Conservation (phyloP, 768 basidiomycete genomes). For the Filobasidium wieringae region DNA sequence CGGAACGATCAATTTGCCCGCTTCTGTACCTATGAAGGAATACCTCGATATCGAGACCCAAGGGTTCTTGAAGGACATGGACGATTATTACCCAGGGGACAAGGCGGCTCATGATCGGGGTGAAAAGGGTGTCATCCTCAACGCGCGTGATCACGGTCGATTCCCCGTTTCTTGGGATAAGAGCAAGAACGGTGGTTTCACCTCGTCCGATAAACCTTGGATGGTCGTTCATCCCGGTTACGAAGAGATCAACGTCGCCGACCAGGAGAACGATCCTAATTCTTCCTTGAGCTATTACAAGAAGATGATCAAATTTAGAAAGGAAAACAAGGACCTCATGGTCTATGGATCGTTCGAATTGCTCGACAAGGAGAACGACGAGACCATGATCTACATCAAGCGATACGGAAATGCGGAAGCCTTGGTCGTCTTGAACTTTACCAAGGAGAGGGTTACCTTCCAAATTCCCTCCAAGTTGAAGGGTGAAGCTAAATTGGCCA, state of each 20-base stretch:
- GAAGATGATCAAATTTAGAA: conserved; percentile 47
- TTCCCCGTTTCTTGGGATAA: conserved; percentile 48
- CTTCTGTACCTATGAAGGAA: conserved; percentile 54
- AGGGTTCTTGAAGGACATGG: conserved; percentile 47
- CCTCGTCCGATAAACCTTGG: conserved; percentile 52
- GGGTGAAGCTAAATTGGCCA: conserved; percentile 7
- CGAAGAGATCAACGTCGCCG: conserved; percentile 48
- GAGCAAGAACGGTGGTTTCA: conserved; percentile 50
- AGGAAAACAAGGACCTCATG: conserved; percentile 45
- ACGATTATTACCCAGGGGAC: conserved; percentile 22
- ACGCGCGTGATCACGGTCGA: conserved; percentile 56
- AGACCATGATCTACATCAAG: conserved; percentile 48
- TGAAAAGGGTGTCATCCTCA: conserved; percentile 40
- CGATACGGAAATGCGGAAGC: conserved; percentile 20
- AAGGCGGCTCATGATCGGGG: conserved; percentile 11
- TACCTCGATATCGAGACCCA: conserved; percentile 38
- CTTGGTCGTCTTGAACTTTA: conserved; percentile 35
- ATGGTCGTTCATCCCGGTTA: conserved; percentile 65
- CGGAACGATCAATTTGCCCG: conserved; percentile 45
- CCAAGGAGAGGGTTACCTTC: conserved; percentile 8
- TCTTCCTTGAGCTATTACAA: conserved; percentile 57
- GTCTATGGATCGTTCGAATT: conserved; percentile 56
- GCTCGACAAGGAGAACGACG: conserved; percentile 43
- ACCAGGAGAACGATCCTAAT: conserved; percentile 44
- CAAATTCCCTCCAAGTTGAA: conserved; percentile 1